Base-by-base conservation (phyloP, 2,329 filamentous ascomycete species). In the Shiraia sp. region DNA sequence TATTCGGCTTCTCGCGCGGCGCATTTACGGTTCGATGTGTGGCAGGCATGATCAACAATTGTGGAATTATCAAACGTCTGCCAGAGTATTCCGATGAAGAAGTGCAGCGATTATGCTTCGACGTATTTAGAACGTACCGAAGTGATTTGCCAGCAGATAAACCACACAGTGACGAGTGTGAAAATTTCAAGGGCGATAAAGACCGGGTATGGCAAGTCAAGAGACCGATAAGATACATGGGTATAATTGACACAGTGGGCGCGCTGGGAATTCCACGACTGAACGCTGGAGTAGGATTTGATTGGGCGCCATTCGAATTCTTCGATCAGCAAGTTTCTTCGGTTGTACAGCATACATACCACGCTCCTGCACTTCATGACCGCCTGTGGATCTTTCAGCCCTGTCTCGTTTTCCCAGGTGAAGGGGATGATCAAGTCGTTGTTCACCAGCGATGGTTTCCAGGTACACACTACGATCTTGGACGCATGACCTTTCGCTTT, bases 1-100 rank as follows among this genome's bases (percentile, higher is more conserved):
- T 76, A 3, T 63, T 75, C 24, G 74, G 74, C 2, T 75, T 75
- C 51, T 73, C 70, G 5, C 61, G 74, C 27, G 73, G 73, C n/a
- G 68, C 73, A 1, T 76, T 69, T 44, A 76, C 71, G 0, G 68
- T 69, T 19, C 66, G 72, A 7, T 70, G 65, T 34, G 62, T 75
- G 1, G 72, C 68, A 3, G 73, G 72, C 32, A 70, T 75, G 55
- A 69, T 75, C 36, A 69, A 69, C 25, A 71, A 72, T 13, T 65
- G 72, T 23, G 72, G 72, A 3, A 67, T 75, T 28, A 69, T 70
- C 14, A 47, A 45, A 32, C 38, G 32, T 2, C 31, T 10, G 1
- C 35, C 36, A 2, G 29, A 32, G 12, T 48, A 55, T 27, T 44
- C 39, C 3, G 38, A 46, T 1, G 32, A 42, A 2, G 53, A 66